Evolutionary conservation across 176 grass and related monocot species (phyloP), one percentile per base, ranked within the genome.

Genomic region (Lolium multiflorum): DNA sequence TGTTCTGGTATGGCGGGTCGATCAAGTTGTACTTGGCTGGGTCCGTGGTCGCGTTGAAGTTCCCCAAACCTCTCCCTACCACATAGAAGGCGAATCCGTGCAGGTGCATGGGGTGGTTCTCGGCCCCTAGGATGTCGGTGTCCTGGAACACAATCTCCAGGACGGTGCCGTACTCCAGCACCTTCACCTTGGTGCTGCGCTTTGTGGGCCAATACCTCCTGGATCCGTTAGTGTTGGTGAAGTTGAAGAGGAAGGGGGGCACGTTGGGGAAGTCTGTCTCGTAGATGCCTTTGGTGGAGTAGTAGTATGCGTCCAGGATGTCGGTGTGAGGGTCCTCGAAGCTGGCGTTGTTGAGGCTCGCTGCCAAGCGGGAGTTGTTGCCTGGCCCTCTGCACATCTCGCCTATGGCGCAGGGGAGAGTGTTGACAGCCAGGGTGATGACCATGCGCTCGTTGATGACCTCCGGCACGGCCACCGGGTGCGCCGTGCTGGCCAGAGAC

Each of bases 141-240:
- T 59, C 82, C 13, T 89, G 82, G 59, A 89, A 69, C 49, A 89
- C 88, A 12, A 89, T 77, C 88, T 89, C 88, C 25, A 89, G 37
- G 2, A 82, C 63, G 2, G 83, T 15, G 21, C 89, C 91, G 7
- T 89, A 91, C 80, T 87, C 88, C 8, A 95, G 25, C 3, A 95
- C 80, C 86, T 87, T 95, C 38, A 95, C 93, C 68, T 89, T 89
- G 22, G 93, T 93, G n/a, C 57, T 87, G 49, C 15, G 83, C 55
- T 50, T 74, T 1, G 84, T 89, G 37, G 88, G 51, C 4, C 3
- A 3, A 4, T 41, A 41, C 39, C 39, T 41, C 39, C 0, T 0
- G 3, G 38, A 47, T 3, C 17, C 7, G 22, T 3, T 6, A 0
- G 46, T 4, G 0, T 4, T 24, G 6, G 77, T 89, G 84, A 80